Evolutionary conservation across 2,329 filamentous ascomycete species (phyloP).

Genomic region (Fusarium veterinarium): DNA sequence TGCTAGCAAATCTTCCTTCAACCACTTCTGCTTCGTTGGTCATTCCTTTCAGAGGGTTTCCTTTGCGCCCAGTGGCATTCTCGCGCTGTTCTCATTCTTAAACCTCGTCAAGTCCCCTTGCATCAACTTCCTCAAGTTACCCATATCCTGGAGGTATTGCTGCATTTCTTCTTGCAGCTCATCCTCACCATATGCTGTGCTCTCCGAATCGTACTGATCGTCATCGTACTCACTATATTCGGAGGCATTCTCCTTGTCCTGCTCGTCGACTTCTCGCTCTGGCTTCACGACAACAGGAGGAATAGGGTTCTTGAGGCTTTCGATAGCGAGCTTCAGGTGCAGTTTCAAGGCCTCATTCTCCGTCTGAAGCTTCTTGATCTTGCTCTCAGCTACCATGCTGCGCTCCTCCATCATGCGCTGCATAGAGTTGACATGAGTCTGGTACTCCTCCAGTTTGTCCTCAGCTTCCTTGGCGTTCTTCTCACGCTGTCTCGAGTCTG

Average conservation of each 20-base stretch:
- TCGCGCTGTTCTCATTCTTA: slow-evolving; percentile 69
- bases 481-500: slow-evolving; percentile 73
- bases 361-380: slow-evolving; percentile 88
- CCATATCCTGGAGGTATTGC: slow-evolving; percentile 83
- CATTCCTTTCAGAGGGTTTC: slow-evolving; percentile 52
- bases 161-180: slow-evolving; percentile 89
- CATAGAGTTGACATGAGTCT: slow-evolving; percentile 88
- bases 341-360: slow-evolving; percentile 90
- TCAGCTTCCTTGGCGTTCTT: slow-evolving; percentile 82
- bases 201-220: slow-evolving; percentile 63
- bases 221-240: slow-evolving; percentile 69
- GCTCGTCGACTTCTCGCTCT: slow-evolving; percentile 46
- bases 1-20: slow-evolving; percentile 25
- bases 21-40: neutral
- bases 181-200: slow-evolving; percentile 60
- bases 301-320: slow-evolving; percentile 92
- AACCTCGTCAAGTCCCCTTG: slow-evolving; percentile 81
- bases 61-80: slow-evolving; percentile 59
- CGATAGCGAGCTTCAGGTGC: slow-evolving; percentile 87
- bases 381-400: slow-evolving; percentile 88
- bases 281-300: slow-evolving; percentile 63
- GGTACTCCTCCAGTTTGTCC: slow-evolving; percentile 92
- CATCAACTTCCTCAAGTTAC: slow-evolving; percentile 72
- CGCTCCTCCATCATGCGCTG: slow-evolving; percentile 97
- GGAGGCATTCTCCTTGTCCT: slow-evolving; percentile 55